These are phyloP conservation scores for Aspergillus thermomutatus DNA, from an alignment of 2,329 filamentous ascomycete genomes.

Conservation along the genomic window DNA sequence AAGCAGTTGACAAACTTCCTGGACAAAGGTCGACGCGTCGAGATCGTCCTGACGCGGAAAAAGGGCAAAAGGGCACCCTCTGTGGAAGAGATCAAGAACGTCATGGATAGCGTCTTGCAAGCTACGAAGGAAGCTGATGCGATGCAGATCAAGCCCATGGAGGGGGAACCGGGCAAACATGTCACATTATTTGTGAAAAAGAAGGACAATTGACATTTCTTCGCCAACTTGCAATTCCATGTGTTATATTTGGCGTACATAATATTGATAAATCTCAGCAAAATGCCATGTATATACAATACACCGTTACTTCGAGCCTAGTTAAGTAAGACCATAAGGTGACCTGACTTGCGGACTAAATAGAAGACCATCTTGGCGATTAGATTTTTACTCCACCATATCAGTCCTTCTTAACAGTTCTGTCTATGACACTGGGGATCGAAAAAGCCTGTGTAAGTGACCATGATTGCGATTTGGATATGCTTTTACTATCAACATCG, in stretches of 20 bases:
- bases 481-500: neutral
- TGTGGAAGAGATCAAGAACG: slow-evolving; percentile 56
- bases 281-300: neutral
- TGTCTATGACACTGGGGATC: neutral
- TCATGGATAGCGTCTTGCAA: slow-evolving; percentile 53
- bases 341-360: neutral
- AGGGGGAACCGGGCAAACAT: slow-evolving; percentile 39
- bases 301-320: neutral
- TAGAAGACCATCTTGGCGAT: neutral
- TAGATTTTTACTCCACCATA: neutral
- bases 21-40: slow-evolving; percentile 69
- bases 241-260: slow-evolving; percentile 9
- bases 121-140: slow-evolving; percentile 43
- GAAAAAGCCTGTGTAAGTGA: neutral
- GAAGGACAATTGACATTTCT: slow-evolving; percentile 12
- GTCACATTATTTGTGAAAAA: slow-evolving; percentile 38
- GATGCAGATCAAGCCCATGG: slow-evolving; percentile 39
- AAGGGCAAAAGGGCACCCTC: slow-evolving; percentile 59
- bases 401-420: neutral
- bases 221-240: neutral
- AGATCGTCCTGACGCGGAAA: slow-evolving; percentile 68
- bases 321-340: neutral
- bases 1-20: slow-evolving; percentile 67
- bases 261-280: slow-evolving; percentile 2
- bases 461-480: neutral